These are phyloP conservation scores for Nakazawaea holstii DNA, from an alignment of 805 yeast genomes.

Conservation along the genomic window DNA sequence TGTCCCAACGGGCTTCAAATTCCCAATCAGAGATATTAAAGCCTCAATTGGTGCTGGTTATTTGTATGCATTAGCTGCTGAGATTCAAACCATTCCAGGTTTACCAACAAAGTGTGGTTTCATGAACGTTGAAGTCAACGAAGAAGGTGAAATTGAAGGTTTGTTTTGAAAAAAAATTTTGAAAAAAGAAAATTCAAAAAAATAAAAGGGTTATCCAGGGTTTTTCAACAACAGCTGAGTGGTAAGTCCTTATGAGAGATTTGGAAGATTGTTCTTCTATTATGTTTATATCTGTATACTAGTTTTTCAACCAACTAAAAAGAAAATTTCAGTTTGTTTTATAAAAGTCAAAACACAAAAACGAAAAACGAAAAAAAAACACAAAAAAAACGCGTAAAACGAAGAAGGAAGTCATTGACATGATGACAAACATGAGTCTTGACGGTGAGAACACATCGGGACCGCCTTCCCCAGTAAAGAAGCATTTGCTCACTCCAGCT, in stretches of 20 bases:
- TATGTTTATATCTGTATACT: neutral
- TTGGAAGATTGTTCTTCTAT: neutral
- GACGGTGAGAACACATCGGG: neutral
- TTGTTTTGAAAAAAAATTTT: constrained; percentile 50
- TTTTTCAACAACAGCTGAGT: neutral
- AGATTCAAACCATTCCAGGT: constrained; percentile 96
- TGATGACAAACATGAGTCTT: neutral
- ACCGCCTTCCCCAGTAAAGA: neutral
- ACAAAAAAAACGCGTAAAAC: neutral
- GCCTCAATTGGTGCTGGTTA: constrained; percentile 97
- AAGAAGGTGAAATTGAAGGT: constrained; percentile 89
- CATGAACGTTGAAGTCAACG: constrained; percentile 93
- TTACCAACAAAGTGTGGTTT: constrained; percentile 93
- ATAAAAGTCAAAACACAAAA: neutral
- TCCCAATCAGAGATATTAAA: constrained; percentile 92
- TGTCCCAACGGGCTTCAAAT: constrained; percentile 89
- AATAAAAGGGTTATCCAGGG: neutral
- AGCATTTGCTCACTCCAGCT: neutral
- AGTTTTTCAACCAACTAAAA: neutral
- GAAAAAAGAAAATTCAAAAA: neutral
- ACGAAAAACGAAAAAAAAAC: neutral
- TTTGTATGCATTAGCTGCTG: constrained; percentile 93
- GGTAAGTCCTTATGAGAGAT: too few species aligned
- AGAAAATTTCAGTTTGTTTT: neutral
- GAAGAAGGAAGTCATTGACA: too few species aligned